phyloP scores from a whole-genome alignment of 257 asterid species.

The Capsicum pubescens region DNA sequence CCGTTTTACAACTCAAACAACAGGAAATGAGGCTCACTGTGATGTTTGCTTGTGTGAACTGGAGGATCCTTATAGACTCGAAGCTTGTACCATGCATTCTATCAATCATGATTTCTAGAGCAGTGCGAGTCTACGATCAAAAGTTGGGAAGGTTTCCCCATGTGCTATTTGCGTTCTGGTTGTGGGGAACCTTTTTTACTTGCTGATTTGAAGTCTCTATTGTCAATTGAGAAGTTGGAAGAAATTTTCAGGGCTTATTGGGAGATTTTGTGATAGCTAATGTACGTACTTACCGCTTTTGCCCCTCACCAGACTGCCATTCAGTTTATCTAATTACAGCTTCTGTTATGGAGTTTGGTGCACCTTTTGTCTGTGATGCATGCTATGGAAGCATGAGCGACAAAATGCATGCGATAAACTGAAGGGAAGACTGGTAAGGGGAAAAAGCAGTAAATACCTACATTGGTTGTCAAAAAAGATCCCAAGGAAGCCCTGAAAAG shows the following conservation, averaged over 20 bases:
- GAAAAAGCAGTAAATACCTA: no score
- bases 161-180: conserved; percentile 54
- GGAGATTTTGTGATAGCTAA: conserved; percentile 73
- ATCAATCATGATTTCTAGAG: conserved; percentile 76
- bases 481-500: no score
- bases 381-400: no score
- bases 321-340: conserved; percentile 63
- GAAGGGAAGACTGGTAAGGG: no score
- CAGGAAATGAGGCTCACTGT: conserved; percentile 46
- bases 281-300: conserved; percentile 67
- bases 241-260: conserved; percentile 80
- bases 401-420: no score
- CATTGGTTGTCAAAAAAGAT: no score
- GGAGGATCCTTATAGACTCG: conserved; percentile 71
- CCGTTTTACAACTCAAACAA: conserved; percentile 37
- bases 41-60: conserved; percentile 83
- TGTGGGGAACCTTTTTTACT: conserved; percentile 63
- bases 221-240: conserved; percentile 55
- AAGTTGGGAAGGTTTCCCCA: conserved; percentile 68
- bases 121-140: conserved; percentile 80
- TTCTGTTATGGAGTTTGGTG: conserved; percentile 31
- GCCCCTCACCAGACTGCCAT: conserved; percentile 97
- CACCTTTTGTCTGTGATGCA: conserved; percentile 36
- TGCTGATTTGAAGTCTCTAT: conserved; percentile 46
- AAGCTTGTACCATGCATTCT: conserved; percentile 70